Percentiles rank a stretch among this genome's conserved stretches.
These are phyloP conservation scores for Sarocladium strictum DNA, from an alignment of 2,329 filamentous ascomycete species.

Conservation along the genomic window DNA sequence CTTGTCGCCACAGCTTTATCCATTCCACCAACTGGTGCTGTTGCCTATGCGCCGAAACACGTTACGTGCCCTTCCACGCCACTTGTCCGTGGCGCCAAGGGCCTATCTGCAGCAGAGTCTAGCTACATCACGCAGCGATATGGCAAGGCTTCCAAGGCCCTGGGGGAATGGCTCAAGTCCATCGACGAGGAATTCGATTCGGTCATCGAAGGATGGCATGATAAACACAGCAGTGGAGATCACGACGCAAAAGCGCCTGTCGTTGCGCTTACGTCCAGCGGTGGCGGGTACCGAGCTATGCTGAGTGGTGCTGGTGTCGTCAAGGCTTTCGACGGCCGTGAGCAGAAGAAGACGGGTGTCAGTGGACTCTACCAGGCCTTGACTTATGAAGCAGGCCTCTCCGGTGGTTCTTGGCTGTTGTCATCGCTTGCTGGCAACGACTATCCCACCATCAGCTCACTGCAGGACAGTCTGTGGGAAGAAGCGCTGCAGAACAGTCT, in stretches of 20 bases:
- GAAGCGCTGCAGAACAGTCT: neutral
- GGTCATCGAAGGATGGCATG: neutral
- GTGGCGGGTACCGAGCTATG: neutral
- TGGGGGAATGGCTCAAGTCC: neutral
- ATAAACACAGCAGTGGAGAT: neutral
- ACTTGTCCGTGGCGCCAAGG: neutral
- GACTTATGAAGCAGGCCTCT: constrained; percentile 1
- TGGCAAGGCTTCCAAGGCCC: neutral
- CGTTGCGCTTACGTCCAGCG: neutral
- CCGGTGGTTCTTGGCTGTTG: constrained; percentile 2
- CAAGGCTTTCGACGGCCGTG: constrained; percentile 1
- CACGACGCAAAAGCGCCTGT: neutral
- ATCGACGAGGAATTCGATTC: neutral
- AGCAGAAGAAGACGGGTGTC: neutral
- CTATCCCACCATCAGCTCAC: constrained; percentile 2
- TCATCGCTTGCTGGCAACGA: neutral
- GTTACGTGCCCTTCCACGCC: neutral
- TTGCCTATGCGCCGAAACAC: neutral
- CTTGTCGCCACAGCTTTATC: neutral
- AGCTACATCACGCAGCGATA: neutral
- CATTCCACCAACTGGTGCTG: neutral
- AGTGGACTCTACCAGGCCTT: neutral
- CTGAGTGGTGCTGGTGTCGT: constrained; percentile 1
- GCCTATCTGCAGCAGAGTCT: neutral
- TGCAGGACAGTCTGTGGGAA: neutral